Conservation (phyloP, 768 basidiomycete genomes). For the Pleurotus citrinopileatus region DNA sequence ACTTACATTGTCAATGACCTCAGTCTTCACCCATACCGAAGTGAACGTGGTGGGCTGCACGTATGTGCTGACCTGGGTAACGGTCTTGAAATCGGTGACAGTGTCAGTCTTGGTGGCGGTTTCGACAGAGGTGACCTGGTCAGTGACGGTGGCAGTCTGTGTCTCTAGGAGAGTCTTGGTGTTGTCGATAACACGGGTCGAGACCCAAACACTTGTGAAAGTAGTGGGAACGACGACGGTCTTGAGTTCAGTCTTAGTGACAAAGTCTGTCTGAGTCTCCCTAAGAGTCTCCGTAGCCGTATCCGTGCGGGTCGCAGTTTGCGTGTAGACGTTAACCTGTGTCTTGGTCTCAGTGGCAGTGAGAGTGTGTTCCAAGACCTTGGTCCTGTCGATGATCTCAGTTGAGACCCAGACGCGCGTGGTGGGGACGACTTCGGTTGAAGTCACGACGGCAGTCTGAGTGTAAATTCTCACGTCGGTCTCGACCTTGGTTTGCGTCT, state of each 20-base stretch:
- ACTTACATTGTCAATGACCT: constrained; percentile 52
- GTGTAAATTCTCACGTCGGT: constrained; percentile 43
- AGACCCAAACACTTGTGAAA: constrained; percentile 47
- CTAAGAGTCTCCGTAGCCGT: constrained; percentile 46
- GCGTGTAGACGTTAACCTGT: constrained; percentile 50
- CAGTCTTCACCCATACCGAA: constrained; percentile 52
- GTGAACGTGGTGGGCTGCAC: constrained; percentile 58
- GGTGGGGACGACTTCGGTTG: constrained; percentile 55
- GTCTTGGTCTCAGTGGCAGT: constrained; percentile 65
- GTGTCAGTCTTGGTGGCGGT: constrained; percentile 56
- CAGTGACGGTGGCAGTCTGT: constrained; percentile 46
- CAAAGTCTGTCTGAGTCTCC: constrained; percentile 54
- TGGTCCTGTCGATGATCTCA: constrained; percentile 56
- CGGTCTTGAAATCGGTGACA: constrained; percentile 50
- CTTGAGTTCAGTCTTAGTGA: constrained; percentile 50
- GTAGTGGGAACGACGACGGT: constrained; percentile 59
- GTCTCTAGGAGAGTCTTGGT: constrained; percentile 57
- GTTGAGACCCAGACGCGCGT: constrained; percentile 68
- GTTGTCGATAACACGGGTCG: constrained; percentile 58
- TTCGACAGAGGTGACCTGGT: constrained; percentile 50
- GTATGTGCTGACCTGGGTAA: constrained; percentile 49
- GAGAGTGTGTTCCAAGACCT: constrained; percentile 53
- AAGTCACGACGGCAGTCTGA: constrained; percentile 45
- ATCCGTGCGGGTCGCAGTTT: constrained; percentile 43
- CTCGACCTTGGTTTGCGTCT: constrained; percentile 30